Conservation (phyloP, 805 yeast species). For the Wickerhamiella lipophila region DNA sequence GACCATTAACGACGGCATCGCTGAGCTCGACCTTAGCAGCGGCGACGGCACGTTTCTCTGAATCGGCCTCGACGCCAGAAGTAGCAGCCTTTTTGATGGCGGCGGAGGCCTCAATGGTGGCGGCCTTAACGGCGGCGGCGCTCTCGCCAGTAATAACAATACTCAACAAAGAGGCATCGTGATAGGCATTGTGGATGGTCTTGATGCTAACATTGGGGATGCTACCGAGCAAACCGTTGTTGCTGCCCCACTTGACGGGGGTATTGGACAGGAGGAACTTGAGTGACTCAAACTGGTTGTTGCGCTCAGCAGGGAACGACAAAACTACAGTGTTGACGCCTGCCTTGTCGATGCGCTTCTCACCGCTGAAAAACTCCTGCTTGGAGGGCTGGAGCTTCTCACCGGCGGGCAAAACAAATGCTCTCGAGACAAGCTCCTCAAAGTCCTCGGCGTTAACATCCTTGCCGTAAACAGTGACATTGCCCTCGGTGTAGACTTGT, state of each 20-base stretch:
- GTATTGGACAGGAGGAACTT: slow-evolving; percentile 48
- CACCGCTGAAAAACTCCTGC: slow-evolving; percentile 46
- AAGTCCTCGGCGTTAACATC: slow-evolving; percentile 68
- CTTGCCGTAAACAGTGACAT: slow-evolving; percentile 56
- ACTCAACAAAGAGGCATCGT: slow-evolving; percentile 71
- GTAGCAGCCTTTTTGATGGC: slow-evolving; percentile 24
- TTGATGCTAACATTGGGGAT: slow-evolving; percentile 36
- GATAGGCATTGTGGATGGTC: slow-evolving; percentile 48
- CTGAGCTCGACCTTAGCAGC: slow-evolving; percentile 49
- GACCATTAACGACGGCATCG: slow-evolving; percentile 26
- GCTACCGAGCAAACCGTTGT: slow-evolving; percentile 38
- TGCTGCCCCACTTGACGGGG: slow-evolving; percentile 43
- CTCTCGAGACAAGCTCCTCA: slow-evolving; percentile 46
- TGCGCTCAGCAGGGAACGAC: slow-evolving; percentile 58
- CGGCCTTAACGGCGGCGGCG: slow-evolving; percentile 45
- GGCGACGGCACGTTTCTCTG: slow-evolving; percentile 41
- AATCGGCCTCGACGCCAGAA: slow-evolving; percentile 23
- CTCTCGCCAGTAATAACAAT: slow-evolving; percentile 48
- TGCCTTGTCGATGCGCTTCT: slow-evolving; percentile 44
- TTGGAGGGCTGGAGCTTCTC: slow-evolving; percentile 33
- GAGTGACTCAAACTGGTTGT: slow-evolving; percentile 58
- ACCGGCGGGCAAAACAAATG: slow-evolving; percentile 55
- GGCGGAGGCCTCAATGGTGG: slow-evolving; percentile 36
- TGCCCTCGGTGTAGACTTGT: slow-evolving; percentile 53
- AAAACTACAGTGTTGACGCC: slow-evolving; percentile 60